These are phyloP conservation scores for Fraxinus xanthoxyloides DNA, from an alignment of 305 asterid species.

Conservation along the genomic window DNA sequence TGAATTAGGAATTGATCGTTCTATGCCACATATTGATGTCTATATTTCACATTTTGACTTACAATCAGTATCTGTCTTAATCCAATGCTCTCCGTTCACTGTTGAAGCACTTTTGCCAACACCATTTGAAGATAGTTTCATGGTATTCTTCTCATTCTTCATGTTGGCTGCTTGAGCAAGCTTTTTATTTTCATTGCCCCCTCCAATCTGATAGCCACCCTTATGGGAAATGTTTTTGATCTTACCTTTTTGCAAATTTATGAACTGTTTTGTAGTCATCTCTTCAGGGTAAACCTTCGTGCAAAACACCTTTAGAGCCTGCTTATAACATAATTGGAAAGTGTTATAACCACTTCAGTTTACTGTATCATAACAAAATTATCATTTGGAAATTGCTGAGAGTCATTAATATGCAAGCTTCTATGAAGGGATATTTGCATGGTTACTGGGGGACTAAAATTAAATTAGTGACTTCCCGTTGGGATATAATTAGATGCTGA, in stretches of 20 bases:
- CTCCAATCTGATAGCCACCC: constrained; percentile 22
- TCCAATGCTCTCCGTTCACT: constrained; percentile 49
- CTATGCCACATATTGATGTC: constrained; percentile 18
- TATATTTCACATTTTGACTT: constrained; percentile 33
- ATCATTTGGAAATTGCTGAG: constrained; percentile 12
- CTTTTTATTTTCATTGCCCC: constrained; percentile 27
- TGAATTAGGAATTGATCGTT: constrained; percentile 13
- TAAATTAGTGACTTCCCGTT: background rate
- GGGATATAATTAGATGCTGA: background rate
- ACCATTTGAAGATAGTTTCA: constrained; percentile 29
- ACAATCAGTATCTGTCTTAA: constrained; percentile 61
- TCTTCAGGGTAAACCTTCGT: constrained; percentile 50
- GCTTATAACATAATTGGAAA: constrained; percentile 28
- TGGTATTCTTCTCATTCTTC: constrained; percentile 20
- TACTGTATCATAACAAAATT: background rate
- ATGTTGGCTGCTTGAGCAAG: constrained; percentile 25
- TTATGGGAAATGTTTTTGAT: constrained; percentile 29
- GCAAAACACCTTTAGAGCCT: constrained; percentile 46
- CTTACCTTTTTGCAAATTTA: constrained; percentile 25
- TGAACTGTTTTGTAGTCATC: constrained; percentile 30
- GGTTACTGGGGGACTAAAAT: background rate
- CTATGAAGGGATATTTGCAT: constrained; percentile 5
- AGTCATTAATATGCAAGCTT: background rate
- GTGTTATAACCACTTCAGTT: constrained; percentile 11
- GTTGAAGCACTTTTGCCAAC: constrained; percentile 33